Evolutionary conservation across 306 rosid species (phyloP).

Genomic region (Lathyrus aphaca): DNA sequence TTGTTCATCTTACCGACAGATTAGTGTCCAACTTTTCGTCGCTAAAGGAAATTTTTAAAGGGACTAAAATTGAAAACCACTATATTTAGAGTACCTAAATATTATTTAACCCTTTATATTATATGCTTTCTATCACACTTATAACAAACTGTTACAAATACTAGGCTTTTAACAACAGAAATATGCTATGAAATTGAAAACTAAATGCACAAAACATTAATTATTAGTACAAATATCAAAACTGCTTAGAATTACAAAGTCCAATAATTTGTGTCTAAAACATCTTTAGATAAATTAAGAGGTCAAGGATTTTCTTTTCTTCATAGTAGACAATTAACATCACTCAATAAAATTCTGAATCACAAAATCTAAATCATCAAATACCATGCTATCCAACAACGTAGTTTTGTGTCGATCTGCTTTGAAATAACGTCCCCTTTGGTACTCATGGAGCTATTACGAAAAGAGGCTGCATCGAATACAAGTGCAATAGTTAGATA

Average conservation of each 20-base stretch:
- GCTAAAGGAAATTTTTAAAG: too few relatives aligned
- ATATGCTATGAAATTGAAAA: conserved; percentile 22
- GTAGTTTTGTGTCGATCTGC: conserved; percentile 27
- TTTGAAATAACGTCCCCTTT: conserved; percentile 35
- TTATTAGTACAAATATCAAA: conserved; percentile 22
- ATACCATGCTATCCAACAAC: conserved; percentile 34
- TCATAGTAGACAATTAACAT: conserved; percentile 28
- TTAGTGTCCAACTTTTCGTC: too few relatives aligned
- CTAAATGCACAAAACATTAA: conserved; percentile 17
- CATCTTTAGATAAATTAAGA: conserved; percentile 24
- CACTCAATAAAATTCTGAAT: conserved; percentile 17
- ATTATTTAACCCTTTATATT: too few relatives aligned
- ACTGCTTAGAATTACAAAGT: conserved; percentile 31
- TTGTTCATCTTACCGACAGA: too few relatives aligned
- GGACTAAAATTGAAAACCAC: too few relatives aligned
- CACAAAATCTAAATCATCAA: conserved; percentile 23
- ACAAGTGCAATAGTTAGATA: conserved; percentile 29
- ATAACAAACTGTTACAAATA: too few relatives aligned
- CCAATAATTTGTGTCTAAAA: conserved; percentile 36
- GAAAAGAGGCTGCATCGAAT: conserved; percentile 68
- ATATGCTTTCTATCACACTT: not conserved
- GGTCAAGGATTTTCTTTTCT: conserved; percentile 28
- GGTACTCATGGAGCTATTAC: conserved; percentile 63
- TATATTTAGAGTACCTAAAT: too few relatives aligned
- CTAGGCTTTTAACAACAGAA: not conserved